Evolutionary conservation across 257 asterid genomes (phyloP).

Genomic region (Nemophila menziesii): DNA sequence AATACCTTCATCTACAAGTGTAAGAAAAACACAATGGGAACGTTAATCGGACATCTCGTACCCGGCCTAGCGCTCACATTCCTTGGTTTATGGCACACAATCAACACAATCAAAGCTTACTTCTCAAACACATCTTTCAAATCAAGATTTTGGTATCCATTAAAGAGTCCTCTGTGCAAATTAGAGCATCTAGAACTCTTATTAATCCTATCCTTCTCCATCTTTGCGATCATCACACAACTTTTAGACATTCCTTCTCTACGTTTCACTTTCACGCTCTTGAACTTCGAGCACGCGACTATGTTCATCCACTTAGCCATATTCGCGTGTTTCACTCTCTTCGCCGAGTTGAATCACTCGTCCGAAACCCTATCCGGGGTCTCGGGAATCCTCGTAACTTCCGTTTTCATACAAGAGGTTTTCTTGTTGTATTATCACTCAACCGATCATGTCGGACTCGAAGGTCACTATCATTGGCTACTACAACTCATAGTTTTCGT

Average conservation of each 20-base stretch:
- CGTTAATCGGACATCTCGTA: conserved; percentile 47
- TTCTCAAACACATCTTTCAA: conserved; percentile 37
- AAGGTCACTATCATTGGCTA: conserved; percentile 88
- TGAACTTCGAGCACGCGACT: conserved; percentile 53
- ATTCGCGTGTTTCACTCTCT: conserved; percentile 45
- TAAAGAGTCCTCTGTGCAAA: conserved; percentile 23
- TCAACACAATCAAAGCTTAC: conserved; percentile 35
- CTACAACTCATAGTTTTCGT: conserved; percentile 55
- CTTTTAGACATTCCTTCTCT: conserved; percentile 33
- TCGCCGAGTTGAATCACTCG: conserved; percentile 29
- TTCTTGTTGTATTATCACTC: conserved; percentile 81
- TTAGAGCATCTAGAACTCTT: conserved; percentile 42
- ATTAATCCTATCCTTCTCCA: conserved; percentile 42
- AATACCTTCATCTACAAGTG: neutral
- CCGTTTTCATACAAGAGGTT: conserved; percentile 61
- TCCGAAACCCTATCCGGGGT: conserved; percentile 29
- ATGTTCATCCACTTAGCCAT: conserved; percentile 54
- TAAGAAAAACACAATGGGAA: conserved; percentile 40
- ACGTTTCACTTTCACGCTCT: conserved; percentile 45
- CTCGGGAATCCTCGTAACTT: conserved; percentile 52
- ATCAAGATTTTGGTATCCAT: conserved; percentile 56
- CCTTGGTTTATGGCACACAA: conserved; percentile 66
- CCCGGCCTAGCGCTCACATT: conserved; percentile 55
- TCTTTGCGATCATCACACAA: conserved; percentile 44
- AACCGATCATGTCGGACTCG: conserved; percentile 61